phyloP scores from a whole-genome alignment of 768 basidiomycete genomes.

The Lyophyllum decastes region DNA sequence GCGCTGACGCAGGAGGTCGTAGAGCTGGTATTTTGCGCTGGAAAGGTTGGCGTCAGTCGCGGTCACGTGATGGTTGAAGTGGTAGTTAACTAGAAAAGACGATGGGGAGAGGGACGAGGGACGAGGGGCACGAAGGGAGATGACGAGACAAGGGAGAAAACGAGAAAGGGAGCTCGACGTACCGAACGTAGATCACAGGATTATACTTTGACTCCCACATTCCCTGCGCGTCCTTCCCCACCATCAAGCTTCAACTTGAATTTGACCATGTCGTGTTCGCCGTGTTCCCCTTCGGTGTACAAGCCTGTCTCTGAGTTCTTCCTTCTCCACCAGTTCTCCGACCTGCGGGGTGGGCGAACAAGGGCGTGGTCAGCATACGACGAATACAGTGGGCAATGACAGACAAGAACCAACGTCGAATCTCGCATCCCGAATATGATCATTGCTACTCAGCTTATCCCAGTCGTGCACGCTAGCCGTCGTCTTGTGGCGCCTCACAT shows the following conservation, averaged over 20 bases:
- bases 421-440: conserved; percentile 81
- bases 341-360: too few species aligned
- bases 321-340: conserved; percentile 60
- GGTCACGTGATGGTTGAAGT: too few species aligned
- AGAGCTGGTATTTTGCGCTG: conserved; percentile 94
- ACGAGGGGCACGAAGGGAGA: too few species aligned
- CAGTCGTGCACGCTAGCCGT: conserved; percentile 86
- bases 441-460: conserved; percentile 92
- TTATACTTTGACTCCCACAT: conserved; percentile 74
- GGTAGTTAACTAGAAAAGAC: too few species aligned
- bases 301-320: conserved; percentile 58
- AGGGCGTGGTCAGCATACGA: too few species aligned
- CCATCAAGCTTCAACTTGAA: conserved; percentile 67
- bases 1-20: conserved; percentile 84
- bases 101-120: too few species aligned
- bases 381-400: too few species aligned
- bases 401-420: conserved; percentile 51
- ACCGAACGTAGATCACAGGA: conserved; percentile 73
- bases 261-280: conserved; percentile 71
- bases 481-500: conserved; percentile 86
- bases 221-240: conserved; percentile 46
- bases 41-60: too few species aligned
- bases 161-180: conserved; percentile 12
- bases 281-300: conserved; percentile 51
- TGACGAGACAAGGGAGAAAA: neutral